Percentiles rank a stretch among this genome's conserved stretches.
These are phyloP conservation scores for Diaporthe sp. DNA, from an alignment of 2,329 filamentous ascomycete species.

Conservation along the genomic window DNA sequence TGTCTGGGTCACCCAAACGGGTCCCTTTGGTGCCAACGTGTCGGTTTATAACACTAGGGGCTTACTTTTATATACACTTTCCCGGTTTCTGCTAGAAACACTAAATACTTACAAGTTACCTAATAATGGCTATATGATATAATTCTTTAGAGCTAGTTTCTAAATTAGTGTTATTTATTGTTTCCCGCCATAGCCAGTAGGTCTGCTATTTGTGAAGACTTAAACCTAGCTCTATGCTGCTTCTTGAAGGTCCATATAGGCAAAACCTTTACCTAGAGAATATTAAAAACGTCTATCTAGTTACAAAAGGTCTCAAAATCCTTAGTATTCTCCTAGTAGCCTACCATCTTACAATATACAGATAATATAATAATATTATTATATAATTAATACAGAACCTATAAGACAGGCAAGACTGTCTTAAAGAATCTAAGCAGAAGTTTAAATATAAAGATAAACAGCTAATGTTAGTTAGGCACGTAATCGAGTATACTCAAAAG, in stretches of 20 bases:
- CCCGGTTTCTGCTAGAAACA: background rate
- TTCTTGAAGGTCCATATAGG: background rate
- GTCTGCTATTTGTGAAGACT: background rate
- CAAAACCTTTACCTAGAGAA: background rate
- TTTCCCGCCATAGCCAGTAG: background rate
- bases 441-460: background rate
- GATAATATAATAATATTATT: background rate
- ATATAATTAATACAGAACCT: background rate
- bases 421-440: background rate
- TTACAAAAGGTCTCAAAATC: background rate
- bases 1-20: no score
- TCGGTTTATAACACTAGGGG: no score
- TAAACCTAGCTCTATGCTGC: background rate
- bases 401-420: background rate
- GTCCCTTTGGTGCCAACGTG: no score
- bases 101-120: background rate
- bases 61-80: background rate
- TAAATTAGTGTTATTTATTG: background rate
- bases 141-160: background rate
- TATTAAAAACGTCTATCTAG: background rate
- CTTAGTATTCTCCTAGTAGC: background rate
- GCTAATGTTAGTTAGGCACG: no score
- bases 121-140: background rate
- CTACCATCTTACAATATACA: background rate
- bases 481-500: no score